Base-by-base conservation (phyloP, 169 alveolate genomes). In the Plasmodium fragile region DNA sequence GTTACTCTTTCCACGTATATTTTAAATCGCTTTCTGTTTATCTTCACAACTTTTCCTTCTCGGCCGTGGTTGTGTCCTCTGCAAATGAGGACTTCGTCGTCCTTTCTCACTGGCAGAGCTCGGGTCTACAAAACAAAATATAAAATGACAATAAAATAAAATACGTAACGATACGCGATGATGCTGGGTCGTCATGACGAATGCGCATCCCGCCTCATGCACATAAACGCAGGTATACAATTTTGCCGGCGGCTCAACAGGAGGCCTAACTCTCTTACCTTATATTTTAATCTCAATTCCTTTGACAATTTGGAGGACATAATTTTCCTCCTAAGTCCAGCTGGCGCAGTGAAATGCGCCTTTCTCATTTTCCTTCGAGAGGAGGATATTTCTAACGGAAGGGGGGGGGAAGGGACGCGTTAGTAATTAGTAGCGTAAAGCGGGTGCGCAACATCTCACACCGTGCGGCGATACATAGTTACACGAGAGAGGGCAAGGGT, bases 331-430 rank as follows among this genome's bases (percentile, higher is more conserved):
- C 99, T 98, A 90, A 98, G 96, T 97, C 98, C 97, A 41, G 99
- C 98, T 28, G 99, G 99, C 79, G 99, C 99, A 22, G 99, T 96
- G 97, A 99, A 99, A 96, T 98, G 99, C 92, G 99, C 99, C 98
- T 99, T 98, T 96, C 99, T 99, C 90, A 98, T 95, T 98, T 98
- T 99, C 95, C 99, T 95, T 77, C 99, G 96, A 82, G 99, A 97
- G 73, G 97, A 95, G 59, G 98, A 95, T 75, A 96, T 98, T 69
- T 89, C 98, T 97, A 87, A 93, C 4, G 75, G 85, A 11, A 72
- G 69, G 39, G 45, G 78, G 80, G 77, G 49, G 65, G 18, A 87
- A 87, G 32, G 59, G 65, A 49, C 10, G 11, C 45, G 11, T 36
- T 28, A 82, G 22, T n/a, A 32, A 3, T 36, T 28, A 82, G 22